phyloP scores from a whole-genome alignment of 139 green algal genomes.

The Chlorella sp. region DNA sequence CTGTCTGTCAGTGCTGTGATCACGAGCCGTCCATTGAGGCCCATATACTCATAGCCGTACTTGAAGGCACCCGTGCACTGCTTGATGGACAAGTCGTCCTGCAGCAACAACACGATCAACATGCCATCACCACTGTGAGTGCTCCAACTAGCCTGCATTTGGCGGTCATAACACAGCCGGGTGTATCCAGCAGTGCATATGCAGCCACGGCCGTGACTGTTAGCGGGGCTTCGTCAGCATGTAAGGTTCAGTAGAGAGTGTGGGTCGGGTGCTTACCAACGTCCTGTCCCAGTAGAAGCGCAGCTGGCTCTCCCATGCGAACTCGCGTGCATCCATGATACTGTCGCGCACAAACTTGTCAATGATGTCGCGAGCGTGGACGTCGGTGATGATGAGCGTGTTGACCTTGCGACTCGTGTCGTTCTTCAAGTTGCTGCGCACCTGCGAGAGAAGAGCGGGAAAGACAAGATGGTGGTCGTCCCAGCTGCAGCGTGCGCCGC shows the following conservation, averaged over 20 bases:
- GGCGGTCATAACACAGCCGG: too few species aligned
- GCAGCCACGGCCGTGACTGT: too few species aligned
- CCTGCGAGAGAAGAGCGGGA: too few species aligned
- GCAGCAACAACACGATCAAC: too few species aligned
- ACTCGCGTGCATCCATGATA: conserved; percentile 72
- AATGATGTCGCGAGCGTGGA: conserved; percentile 80
- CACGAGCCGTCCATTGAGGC: conserved; percentile 76
- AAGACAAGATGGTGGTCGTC: too few species aligned
- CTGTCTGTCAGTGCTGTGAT: conserved; percentile 80
- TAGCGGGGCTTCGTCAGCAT: too few species aligned
- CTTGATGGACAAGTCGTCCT: conserved; percentile 74
- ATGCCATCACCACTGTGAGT: too few species aligned
- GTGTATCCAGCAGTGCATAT: too few species aligned
- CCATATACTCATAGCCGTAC: conserved; percentile 84
- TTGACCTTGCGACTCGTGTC: conserved; percentile 79
- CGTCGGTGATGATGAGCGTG: conserved; percentile 80
- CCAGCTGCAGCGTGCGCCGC: too few species aligned
- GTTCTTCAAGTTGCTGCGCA: conserved; percentile 50
- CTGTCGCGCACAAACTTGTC: conserved; percentile 73
- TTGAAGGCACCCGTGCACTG: conserved; percentile 67
- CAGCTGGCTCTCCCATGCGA: conserved; percentile 81
- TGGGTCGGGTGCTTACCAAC: too few species aligned
- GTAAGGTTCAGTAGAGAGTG: too few species aligned
- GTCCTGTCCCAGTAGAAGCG: conserved; percentile 73
- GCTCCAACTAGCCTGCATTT: too few species aligned